Evolutionary conservation across 441 rosid genomes (phyloP), one percentile per base, ranked within the genome.

Genomic region (Adansonia grandidieri): DNA sequence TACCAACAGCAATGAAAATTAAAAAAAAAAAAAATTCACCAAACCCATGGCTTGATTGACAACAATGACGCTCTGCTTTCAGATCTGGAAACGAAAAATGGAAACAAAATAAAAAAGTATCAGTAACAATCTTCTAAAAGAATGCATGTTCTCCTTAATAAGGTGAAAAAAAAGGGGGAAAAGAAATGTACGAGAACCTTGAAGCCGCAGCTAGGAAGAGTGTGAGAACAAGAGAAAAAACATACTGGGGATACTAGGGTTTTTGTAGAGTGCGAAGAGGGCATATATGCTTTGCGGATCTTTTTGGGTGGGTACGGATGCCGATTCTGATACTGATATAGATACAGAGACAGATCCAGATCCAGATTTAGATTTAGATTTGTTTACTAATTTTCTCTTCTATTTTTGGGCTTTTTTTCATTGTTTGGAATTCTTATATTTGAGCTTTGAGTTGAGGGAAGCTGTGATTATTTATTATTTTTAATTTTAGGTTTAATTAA

Each of bases 1-100:
- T n/a, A 9, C 22, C 3, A 48, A 9, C 10, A 22, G 22, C 58
- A 37, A 5, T 2, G 47, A 53, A 61, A 6, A 10, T 6, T 0
- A 37, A 45, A 58, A 2, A 2, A 6, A 19, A 20, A 45, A 42
- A 60, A 19, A 64, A 24, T 91, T 85, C 83, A 91, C 95, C 87
- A 89, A 80, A 79, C 88, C 89, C 95, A 91, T 91, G 81, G 87
- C 89, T 86, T 78, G 47, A 79, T 80, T 84, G 83, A 71, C 74
- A 75, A 71, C 66, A 64, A 14, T 19, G 64, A 42, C 75, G 78
- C 85, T 81, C 82, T 64, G 72, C 73, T 65, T 80, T 83, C 80
- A 82, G 89, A 89, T 86, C 95, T 91, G 88, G 24, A 68, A 71
- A 67, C 6, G 28, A 76, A 73, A 61, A 62, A 0, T 3, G 5